Conservation (phyloP, 805 yeast genomes). For the Debaryomyces maramus region DNA sequence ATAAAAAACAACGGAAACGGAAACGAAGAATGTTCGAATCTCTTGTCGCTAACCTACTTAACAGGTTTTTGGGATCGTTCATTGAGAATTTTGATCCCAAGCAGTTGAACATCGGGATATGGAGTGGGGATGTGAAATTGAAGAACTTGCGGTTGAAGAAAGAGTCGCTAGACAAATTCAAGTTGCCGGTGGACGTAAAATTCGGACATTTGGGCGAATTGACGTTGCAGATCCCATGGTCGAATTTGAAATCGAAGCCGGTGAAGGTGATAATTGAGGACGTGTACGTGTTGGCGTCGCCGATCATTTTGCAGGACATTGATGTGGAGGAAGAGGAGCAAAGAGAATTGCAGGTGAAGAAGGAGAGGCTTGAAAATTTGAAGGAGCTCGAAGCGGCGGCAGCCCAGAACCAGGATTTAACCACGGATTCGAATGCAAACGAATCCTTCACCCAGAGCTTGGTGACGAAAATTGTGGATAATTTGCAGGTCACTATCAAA, state of each 20-base stretch:
- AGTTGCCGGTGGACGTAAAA: slow-evolving; percentile 81
- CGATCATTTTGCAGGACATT: slow-evolving; percentile 58
- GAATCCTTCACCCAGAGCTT: slow-evolving; percentile 86
- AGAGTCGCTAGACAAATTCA: slow-evolving; percentile 84
- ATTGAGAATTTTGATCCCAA: slow-evolving; percentile 95
- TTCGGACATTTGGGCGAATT: slow-evolving; percentile 90
- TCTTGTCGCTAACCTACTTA: slow-evolving; percentile 60
- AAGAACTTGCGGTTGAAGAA: slow-evolving; percentile 75
- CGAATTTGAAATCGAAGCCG: slow-evolving; percentile 88
- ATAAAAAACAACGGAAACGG: neutral
- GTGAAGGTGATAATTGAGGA: slow-evolving; percentile 86
- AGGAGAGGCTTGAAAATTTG: slow-evolving; percentile 64
- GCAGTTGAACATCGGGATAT: slow-evolving; percentile 91
- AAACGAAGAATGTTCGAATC: slow-evolving; percentile 57
- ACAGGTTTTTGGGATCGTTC: slow-evolving; percentile 66
- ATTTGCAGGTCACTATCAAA: slow-evolving; percentile 84
- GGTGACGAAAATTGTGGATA: slow-evolving; percentile 87
- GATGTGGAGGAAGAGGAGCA: slow-evolving; percentile 58
- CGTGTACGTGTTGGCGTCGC: slow-evolving; percentile 78
- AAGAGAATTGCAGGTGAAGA: slow-evolving; percentile 61
- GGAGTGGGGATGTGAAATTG: slow-evolving; percentile 95
- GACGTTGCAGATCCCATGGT: slow-evolving; percentile 94
- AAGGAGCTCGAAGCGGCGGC: slow-evolving; percentile 59
- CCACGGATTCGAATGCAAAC: slow-evolving; percentile 49
- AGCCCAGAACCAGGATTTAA: slow-evolving; percentile 24